Evolutionary conservation across 306 rosid genomes (phyloP), one percentile per base, ranked within the genome.

Genomic region (Prunus mira): DNA sequence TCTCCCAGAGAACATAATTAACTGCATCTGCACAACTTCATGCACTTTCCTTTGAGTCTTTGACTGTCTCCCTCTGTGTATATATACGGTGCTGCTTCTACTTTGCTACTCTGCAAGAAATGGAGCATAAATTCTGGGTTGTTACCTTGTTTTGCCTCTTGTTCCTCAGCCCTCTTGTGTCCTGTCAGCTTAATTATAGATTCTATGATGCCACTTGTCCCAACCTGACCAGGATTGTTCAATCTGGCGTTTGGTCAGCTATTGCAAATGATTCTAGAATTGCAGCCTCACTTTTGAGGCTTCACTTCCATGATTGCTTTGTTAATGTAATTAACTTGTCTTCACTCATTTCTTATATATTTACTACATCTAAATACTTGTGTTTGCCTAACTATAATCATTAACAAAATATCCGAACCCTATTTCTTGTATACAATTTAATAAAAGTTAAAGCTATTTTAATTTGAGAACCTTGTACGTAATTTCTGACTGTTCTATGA

Each of bases 261-360:
- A 84, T 90, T 75, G 75, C 83, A 57, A 95, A 92, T 51, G 99
- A 95, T 19, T 15, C 90, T 41, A 90, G 99, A 69, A 89, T 90
- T 67, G 92, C 99, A 34, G 97, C 99, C 71, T 95, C 99, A 71
- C 97, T 95, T 75, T 73, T 95, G 84, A 91, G 99, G 74, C 97
- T 95, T 78, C 96, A 95, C 86, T 94, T 92, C 86, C 99, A 95
- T 62, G 97, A 95, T 73, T 95, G 97, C 78, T 89, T 95, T 45
- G 97, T 86, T 72, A 84, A 79, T 46, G 97, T 95, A 92, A 84
- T 41, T 0, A 1, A 22, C 22, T 12, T 45, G 28, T 7, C 68
- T 63, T 65, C 9, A 6, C 65, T 25, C 56, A 56, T 30, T 27
- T 51, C 34, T 27, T 14, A 34, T 30, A 27, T 38, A 63, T 49